Evolutionary conservation across 257 asterid species (phyloP), one percentile per base, ranked within the genome.

Genomic region (Ehretia macrophylla): DNA sequence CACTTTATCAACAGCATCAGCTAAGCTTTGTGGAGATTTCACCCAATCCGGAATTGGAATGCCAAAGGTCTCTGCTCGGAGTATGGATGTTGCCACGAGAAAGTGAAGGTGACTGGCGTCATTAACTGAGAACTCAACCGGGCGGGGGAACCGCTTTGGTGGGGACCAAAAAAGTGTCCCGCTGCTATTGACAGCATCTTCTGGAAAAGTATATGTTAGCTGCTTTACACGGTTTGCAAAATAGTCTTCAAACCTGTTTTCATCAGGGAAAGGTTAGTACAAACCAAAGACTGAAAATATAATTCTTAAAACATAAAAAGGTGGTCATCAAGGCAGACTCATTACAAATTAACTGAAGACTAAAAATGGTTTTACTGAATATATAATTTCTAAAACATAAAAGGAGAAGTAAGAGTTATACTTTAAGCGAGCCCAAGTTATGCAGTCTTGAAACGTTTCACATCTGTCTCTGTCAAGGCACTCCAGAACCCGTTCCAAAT

Each of bases 111-210:
- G 73, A 56, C 79, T 73, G 42, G 21, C 27, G 59, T 77, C 83
- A 22, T 40, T 18, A 14, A 14, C 46, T 17, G 83, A 73, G 58
- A 76, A 76, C 72, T 72, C 61, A 21, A 76, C 72, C 0, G 82
- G 65, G 13, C 60, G 78, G 0, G 82, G 82, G 20, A 76, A 69
- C 62, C 77, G 77, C 60, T 77, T 77, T 14, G 83, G 83, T 10
- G 83, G 79, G 9, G 83, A 77, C 83, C 83, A 77, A 37, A 77
- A 77, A 21, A 70, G 76, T 4, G 72, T 70, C 9, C 79, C 79
- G 17, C 55, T 77, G 58, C 75, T 77, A 16, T 71, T 77, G 4
- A 44, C 60, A 63, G 83, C 79, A 63, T 77, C 77, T 60, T 77
- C 83, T 0, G 83, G 83, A 50, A 77, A 77, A 17, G 83, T 73